Base-by-base conservation (phyloP, 176 grass and related monocot species). In the Aegilops speltoides region DNA sequence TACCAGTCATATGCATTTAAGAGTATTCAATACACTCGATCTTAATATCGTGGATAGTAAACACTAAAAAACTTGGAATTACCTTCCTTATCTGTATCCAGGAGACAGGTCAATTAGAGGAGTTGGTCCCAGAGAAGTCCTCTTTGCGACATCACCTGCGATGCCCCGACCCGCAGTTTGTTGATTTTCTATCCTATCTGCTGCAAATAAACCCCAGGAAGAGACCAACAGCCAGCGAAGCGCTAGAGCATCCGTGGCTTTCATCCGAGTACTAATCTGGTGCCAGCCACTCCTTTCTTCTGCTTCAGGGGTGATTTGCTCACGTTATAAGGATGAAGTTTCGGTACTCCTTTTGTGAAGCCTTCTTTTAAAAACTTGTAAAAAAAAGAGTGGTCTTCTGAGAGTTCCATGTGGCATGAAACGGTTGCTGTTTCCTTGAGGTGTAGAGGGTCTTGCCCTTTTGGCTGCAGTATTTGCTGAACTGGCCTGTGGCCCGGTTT, bases 141-240 rank as follows among this genome's bases (percentile, higher is more conserved):
- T 96, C 92, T 33, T 81, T 98, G 85, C 84, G 41, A 64, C 78
- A 22, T 28, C 94, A 96, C 34, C 71, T 98, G 41, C 84, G 91
- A 80, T 88, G 82, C 43, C 81, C 89, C 31, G 94, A 98, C 87
- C 54, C 89, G 6, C 78, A 86, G 81, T 98, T 98, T 87, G 37
- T 90, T n/a, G 87, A 98, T 94, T 98, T 98, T 82, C 71, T 98
- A 59, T 94, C 90, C 17, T 96, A 85, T 81, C 77, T 98, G 70
- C 77, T 98, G 79, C 90, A 98, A 94, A 94, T 94, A 91, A 98
- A 98, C 79, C 97, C 97, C 23, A 96, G 76, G 29, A 90, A 86
- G 64, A 92, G 97, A 61, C 94, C 97, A 43, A 96, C 92, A 73
- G 94, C 97, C 17, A 90, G 80, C 22, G 94, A 98, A 89, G 94